Evolutionary conservation across 345 rosid species (phyloP), one percentile per base, ranked within the genome.

Genomic region (Ricinus communis): DNA sequence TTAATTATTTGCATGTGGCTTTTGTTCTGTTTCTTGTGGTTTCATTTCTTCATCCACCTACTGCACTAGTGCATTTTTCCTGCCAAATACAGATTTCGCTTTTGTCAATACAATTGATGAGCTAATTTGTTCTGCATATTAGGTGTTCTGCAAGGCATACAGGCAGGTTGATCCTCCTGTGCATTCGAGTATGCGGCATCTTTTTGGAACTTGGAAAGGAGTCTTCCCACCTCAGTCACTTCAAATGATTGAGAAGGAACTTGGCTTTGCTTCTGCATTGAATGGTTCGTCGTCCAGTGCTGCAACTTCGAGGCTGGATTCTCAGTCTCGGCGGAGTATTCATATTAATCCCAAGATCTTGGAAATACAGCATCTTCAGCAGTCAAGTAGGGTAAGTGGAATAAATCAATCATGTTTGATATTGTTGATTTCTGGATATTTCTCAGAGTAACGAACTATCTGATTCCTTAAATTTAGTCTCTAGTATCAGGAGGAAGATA

Each of bases 171-270:
- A 93, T 71, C 69, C 99, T 73, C 66, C 93, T 72, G 80, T 91
- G 63, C 94, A 82, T 75, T 56, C 83, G 43, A 91, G 94, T 65
- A 96, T 96, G 99, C 86, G 88, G 19, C 99, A 96, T 86, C 98
- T 96, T 75, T 93, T 93, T 76, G 98, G 98, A 75, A 96, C 99
- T 51, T 96, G 99, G 99, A 96, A 89, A 85, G 97, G 98, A 36
- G 96, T 93, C 66, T 96, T 96, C 75, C 97, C 93, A 77, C 90
- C 76, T 24, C 90, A 80, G 52, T 67, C 87, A 67, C 97, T 93
- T 74, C 96, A 91, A 75, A 57, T 69, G 67, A 96, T 96, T 58
- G 98, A 88, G 85, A 93, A 85, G 82, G 97, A 93, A 65, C 97
- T 96, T 80, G 96, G 94, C 65, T 88, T 96, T 78, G 68, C 84